phyloP scores from a whole-genome alignment of 805 yeast species.

The Saturnispora diversa region DNA sequence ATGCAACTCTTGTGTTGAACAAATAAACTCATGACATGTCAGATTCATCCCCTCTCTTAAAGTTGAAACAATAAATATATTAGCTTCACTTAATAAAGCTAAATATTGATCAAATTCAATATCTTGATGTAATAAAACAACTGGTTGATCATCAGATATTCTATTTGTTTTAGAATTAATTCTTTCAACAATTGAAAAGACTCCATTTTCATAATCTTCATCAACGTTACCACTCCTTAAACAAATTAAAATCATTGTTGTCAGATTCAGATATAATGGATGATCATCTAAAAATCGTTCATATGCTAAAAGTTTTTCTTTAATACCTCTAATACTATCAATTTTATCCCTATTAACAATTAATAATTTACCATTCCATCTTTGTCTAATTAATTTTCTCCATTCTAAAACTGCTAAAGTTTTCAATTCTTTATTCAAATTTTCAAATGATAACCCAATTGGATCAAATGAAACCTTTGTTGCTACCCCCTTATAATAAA shows the following conservation, averaged over 20 bases:
- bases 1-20: conserved; percentile 59
- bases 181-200: conserved; percentile 71
- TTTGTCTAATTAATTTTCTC: conserved; percentile 61
- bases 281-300: conserved; percentile 65
- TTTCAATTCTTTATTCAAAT: conserved; percentile 40
- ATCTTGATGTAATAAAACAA: conserved; percentile 81
- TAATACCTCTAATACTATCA: conserved; percentile 80
- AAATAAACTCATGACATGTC: conserved; percentile 90
- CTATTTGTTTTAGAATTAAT: conserved; percentile 72
- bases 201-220: conserved; percentile 60
- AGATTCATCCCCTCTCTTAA: conserved; percentile 96
- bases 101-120: conserved; percentile 83
- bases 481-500: conserved; percentile 52
- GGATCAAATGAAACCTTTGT: conserved; percentile 54
- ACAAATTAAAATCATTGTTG: conserved; percentile 80
- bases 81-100: conserved; percentile 81
- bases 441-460: conserved; percentile 69
- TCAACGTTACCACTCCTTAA: conserved; percentile 47
- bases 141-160: conserved; percentile 72
- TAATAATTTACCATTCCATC: conserved; percentile 66
- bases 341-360: conserved; percentile 85
- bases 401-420: conserved; percentile 47
- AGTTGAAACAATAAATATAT: conserved; percentile 77
- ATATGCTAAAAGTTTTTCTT: conserved; percentile 80
- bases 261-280: conserved; percentile 60